Evolutionary conservation across 495 filamentous ascomycete species (phyloP).

Genomic region (Neurospora sp.): DNA sequence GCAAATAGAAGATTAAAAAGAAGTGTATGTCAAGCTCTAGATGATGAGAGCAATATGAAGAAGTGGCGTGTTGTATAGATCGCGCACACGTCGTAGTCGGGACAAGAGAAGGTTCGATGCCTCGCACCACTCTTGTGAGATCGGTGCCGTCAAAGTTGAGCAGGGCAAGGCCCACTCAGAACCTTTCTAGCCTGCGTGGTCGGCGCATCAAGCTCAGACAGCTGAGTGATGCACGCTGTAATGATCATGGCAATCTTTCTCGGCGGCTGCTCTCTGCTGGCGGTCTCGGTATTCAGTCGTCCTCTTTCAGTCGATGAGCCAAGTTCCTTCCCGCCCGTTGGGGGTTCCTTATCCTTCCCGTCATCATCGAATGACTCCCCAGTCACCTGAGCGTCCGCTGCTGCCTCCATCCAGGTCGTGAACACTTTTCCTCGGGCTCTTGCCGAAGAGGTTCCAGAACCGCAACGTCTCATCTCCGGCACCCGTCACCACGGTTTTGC

Average conservation of each 20-base stretch:
- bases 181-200: background rate
- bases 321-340: slow-evolving; percentile 1
- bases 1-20: background rate
- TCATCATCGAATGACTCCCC: slow-evolving; percentile 58
- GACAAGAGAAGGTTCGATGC: background rate
- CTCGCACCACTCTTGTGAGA: background rate
- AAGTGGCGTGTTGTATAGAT: background rate
- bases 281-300: background rate
- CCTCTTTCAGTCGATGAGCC: background rate
- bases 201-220: background rate
- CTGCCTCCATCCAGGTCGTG: slow-evolving; percentile 35
- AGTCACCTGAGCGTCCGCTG: slow-evolving; percentile 52
- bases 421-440: slow-evolving; percentile 42
- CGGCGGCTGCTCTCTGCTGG: background rate
- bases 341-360: background rate
- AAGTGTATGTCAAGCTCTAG: background rate
- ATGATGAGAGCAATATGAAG: background rate
- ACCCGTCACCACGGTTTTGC: slow-evolving; percentile 85
- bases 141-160: slow-evolving; percentile 1
- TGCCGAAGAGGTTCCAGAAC: slow-evolving; percentile 89
- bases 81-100: background rate
- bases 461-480: slow-evolving; percentile 92
- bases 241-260: background rate
- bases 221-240: background rate
- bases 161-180: background rate